Conservation (phyloP, 805 yeast species). For the Isabelozyma pseudorhagii region DNA sequence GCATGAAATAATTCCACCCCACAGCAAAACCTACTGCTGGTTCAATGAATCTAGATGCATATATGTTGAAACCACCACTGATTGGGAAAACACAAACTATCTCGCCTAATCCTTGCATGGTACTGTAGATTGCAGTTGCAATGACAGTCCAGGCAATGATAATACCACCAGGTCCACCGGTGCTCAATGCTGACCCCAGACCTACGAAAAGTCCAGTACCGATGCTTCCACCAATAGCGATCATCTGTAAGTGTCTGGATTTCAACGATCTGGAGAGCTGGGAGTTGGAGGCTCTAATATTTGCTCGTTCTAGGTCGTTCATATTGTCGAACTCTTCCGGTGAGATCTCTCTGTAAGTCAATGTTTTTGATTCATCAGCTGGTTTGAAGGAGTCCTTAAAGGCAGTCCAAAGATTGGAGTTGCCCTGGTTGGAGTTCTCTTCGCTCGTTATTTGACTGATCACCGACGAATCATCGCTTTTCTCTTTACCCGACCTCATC, state of each 20-base stretch:
- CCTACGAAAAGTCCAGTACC: conserved; percentile 74
- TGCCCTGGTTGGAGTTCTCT: conserved; percentile 2
- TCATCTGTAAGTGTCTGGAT: conserved; percentile 60
- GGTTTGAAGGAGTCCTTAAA: conserved; percentile 35
- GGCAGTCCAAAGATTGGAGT: conserved; percentile 14
- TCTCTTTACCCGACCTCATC: neutral
- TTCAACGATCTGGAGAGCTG: conserved; percentile 53
- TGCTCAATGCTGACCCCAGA: conserved; percentile 54
- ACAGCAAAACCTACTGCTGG: conserved; percentile 39
- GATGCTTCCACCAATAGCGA: conserved; percentile 81
- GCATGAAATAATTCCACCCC: conserved; percentile 37
- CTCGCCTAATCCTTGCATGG: conserved; percentile 63
- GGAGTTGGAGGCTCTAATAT: conserved; percentile 43
- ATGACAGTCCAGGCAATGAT: conserved; percentile 57
- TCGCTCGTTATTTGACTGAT: conserved; percentile 11
- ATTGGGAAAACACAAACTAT: conserved; percentile 48
- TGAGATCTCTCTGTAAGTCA: conserved; percentile 10
- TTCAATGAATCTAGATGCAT: conserved; percentile 33
- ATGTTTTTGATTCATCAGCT: conserved; percentile 19
- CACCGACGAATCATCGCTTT: conserved; percentile 7
- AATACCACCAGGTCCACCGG: conserved; percentile 56
- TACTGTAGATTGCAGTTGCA: conserved; percentile 56
- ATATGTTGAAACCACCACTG: conserved; percentile 32
- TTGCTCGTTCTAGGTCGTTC: conserved; percentile 27
- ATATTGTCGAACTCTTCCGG: conserved; percentile 16